A percentile compares a stretch with the other conserved stretches of the same genome.
Conservation (phyloP, 169 alveolate species). For the Plasmodium coatneyi region DNA sequence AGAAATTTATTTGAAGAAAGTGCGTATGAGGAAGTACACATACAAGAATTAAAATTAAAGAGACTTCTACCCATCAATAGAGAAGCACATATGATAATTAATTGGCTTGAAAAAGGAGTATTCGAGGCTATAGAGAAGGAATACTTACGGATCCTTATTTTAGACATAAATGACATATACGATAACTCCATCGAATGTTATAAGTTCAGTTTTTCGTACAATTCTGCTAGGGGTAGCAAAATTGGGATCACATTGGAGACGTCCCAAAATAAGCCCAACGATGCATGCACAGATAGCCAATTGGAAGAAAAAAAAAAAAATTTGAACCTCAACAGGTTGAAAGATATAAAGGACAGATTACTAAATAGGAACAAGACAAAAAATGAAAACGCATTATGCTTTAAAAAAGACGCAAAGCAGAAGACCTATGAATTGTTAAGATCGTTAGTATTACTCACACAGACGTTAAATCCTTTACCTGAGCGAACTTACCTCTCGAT, state of each 20-base stretch:
- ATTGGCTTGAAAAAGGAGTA: slow-evolving; percentile 89
- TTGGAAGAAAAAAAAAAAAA: slow-evolving; percentile 37
- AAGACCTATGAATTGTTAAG: slow-evolving; percentile 81
- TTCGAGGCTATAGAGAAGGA: slow-evolving; percentile 87
- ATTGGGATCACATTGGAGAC: slow-evolving; percentile 59
- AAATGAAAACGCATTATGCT: slow-evolving; percentile 73
- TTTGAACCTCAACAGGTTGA: slow-evolving; percentile 31
- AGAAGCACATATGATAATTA: slow-evolving; percentile 80
- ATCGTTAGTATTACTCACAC: slow-evolving; percentile 85
- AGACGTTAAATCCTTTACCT: slow-evolving; percentile 87
- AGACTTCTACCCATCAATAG: slow-evolving; percentile 77
- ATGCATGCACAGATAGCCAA: not conserved
- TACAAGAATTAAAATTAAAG: slow-evolving; percentile 78
- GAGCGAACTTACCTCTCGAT: slow-evolving; percentile 86
- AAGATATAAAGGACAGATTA: slow-evolving; percentile 55
- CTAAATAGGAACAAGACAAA: slow-evolving; percentile 75
- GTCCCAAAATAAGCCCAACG: not conserved
- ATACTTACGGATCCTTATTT: slow-evolving; percentile 81
- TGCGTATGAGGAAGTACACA: slow-evolving; percentile 81
- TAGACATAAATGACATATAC: slow-evolving; percentile 82
- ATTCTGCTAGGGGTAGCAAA: slow-evolving; percentile 54
- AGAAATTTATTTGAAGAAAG: slow-evolving; percentile 80
- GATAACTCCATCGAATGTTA: slow-evolving; percentile 85
- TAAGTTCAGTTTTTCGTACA: slow-evolving; percentile 78
- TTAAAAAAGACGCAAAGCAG: slow-evolving; percentile 77